These are phyloP conservation scores for Talaromyces sp. DNA, from an alignment of 2,329 filamentous ascomycete species.

Conservation along the genomic window DNA sequence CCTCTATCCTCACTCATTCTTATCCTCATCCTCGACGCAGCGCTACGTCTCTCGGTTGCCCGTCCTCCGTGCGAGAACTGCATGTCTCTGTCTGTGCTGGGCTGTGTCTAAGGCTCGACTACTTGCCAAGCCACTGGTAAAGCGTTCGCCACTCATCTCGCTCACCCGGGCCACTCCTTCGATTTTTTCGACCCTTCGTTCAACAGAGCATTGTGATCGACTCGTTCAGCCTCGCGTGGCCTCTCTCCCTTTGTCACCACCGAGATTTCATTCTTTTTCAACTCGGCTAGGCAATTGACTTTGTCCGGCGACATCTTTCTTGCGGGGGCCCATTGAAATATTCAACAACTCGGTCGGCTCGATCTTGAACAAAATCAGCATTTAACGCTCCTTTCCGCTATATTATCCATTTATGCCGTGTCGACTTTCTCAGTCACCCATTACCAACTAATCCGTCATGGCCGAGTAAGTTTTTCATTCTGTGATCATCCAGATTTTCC, in stretches of 20 bases:
- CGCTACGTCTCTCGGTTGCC: neutral
- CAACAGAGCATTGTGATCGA: neutral
- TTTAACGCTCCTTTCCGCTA: neutral
- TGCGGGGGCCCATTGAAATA: neutral
- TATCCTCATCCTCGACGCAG: neutral
- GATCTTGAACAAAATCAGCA: neutral
- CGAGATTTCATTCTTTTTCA: neutral
- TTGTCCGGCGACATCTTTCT: neutral
- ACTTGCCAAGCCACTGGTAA: neutral
- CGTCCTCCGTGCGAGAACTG: neutral
- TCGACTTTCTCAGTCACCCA: constrained; percentile 15
- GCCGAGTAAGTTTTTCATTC: constrained; percentile 30
- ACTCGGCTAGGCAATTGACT: neutral
- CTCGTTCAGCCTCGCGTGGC: neutral
- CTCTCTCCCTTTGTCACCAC: neutral
- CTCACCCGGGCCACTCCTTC: neutral
- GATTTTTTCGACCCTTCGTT: neutral
- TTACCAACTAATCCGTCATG: constrained; percentile 23
- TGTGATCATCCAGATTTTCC: neutral
- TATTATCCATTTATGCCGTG: neutral
- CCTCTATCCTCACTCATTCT: neutral
- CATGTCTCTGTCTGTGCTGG: neutral
- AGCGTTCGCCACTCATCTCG: neutral
- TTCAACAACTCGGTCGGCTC: neutral
- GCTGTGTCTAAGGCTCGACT: neutral